Evolutionary conservation across 2,329 filamentous ascomycete genomes (phyloP).

Genomic region (Exophiala xenobiotica): DNA sequence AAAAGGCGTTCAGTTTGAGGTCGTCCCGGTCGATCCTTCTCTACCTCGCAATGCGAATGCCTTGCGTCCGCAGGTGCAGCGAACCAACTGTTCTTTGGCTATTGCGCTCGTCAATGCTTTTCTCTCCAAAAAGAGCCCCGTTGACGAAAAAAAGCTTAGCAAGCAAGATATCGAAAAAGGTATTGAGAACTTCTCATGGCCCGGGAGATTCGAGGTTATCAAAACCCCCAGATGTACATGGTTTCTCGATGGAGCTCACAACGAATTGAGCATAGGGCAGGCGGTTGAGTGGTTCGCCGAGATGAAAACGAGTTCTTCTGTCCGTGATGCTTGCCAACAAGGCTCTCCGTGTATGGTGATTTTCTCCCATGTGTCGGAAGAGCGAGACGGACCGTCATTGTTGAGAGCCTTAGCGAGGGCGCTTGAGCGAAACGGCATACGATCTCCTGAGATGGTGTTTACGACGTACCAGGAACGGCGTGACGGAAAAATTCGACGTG

Average conservation of each 20-base stretch:
- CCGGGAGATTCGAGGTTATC: slow-evolving; percentile 3
- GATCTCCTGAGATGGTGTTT: neutral
- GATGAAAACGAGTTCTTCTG: neutral
- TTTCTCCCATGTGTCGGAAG: slow-evolving; percentile 8
- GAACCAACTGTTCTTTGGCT: slow-evolving; percentile 9
- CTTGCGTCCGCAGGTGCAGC: slow-evolving; percentile 3
- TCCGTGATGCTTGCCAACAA: too few species aligned
- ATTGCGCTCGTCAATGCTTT: slow-evolving; percentile 3
- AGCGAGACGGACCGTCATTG: neutral
- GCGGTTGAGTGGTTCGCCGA: slow-evolving; percentile 9
- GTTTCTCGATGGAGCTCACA: slow-evolving; percentile 12
- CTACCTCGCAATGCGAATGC: slow-evolving; percentile 1
- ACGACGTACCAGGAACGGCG: slow-evolving; percentile 9
- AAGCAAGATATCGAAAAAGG: slow-evolving; percentile 2
- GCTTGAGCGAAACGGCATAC: neutral
- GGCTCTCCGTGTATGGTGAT: slow-evolving; percentile 5
- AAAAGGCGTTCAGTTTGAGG: slow-evolving; percentile 46
- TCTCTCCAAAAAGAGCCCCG: neutral
- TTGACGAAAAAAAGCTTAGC: neutral
- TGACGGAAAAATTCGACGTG: slow-evolving; percentile 2
- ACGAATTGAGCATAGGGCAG: slow-evolving; percentile 12
- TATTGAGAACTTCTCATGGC: slow-evolving; percentile 8
- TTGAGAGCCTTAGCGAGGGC: slow-evolving; percentile 1
- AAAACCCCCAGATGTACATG: neutral
- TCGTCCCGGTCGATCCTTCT: neutral